Evolutionary conservation across 768 basidiomycete species (phyloP).

Genomic region (Amanita pseudoporphyria): DNA sequence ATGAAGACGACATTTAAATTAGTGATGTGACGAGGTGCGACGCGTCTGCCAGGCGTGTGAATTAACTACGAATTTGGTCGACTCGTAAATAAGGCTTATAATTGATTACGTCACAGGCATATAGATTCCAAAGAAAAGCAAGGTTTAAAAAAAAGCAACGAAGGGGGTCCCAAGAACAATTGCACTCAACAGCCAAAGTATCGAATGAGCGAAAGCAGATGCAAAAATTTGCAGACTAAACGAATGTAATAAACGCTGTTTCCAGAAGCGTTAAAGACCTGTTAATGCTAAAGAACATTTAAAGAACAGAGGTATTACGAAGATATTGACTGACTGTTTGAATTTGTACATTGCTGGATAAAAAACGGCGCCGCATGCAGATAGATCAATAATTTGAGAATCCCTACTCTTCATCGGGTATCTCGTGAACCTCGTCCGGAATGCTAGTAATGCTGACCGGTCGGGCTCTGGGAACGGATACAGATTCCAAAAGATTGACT

Average conservation of each 20-base stretch:
- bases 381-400: not conserved
- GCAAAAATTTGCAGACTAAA: constrained; percentile 3
- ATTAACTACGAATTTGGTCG: not conserved
- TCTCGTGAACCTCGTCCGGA: constrained; percentile 46
- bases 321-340: not conserved
- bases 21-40: not conserved
- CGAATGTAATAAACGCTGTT: not conserved
- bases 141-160: not conserved
- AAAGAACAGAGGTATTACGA: not conserved
- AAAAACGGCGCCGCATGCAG: not conserved
- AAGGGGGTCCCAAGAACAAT: not conserved
- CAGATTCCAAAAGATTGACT: constrained; percentile 53
- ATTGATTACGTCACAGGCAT: not conserved
- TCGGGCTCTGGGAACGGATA: constrained; percentile 26
- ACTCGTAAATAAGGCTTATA: not conserved
- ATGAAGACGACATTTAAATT: constrained; percentile 33
- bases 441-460: constrained; percentile 37
- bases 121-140: not conserved
- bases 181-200: not conserved
- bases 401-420: constrained; percentile 40
- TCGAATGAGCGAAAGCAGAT: not conserved
- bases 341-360: constrained; percentile 1
- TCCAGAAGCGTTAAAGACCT: not conserved
- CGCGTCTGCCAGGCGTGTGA: constrained; percentile 2
- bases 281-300: not conserved